phyloP scores from a whole-genome alignment of 1,139 yeast species.

The Geotrichum reessii region DNA sequence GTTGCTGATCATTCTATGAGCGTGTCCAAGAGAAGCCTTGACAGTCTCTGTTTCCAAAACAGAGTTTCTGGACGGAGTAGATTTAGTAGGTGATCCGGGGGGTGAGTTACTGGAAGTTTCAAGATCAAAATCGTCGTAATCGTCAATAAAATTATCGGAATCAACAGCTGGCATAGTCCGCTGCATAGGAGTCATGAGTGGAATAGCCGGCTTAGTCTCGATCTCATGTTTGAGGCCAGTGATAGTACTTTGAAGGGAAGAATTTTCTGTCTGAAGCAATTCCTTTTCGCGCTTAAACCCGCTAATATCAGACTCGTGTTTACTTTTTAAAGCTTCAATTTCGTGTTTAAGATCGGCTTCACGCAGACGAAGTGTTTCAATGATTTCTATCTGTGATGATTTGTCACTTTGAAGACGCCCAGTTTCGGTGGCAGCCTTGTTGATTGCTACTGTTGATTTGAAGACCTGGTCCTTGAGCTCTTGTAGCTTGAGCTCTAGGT shows the following conservation, averaged over 20 bases:
- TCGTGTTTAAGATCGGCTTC: constrained; percentile 30
- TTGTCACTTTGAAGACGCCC: constrained; percentile 27
- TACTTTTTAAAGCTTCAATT: constrained; percentile 26
- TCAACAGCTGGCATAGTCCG: constrained; percentile 10
- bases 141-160: constrained; percentile 24
- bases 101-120: constrained; percentile 36
- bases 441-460: constrained; percentile 26
- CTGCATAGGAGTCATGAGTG: constrained; percentile 26
- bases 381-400: constrained; percentile 31
- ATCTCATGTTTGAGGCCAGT: constrained; percentile 22
- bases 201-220: constrained; percentile 10
- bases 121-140: constrained; percentile 20
- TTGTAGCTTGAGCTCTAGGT: constrained; percentile 56
- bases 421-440: constrained; percentile 28
- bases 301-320: constrained; percentile 24
- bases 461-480: constrained; percentile 44
- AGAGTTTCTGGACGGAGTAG: constrained; percentile 46
- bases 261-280: constrained; percentile 27
- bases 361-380: constrained; percentile 31
- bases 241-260: constrained; percentile 21
- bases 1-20: constrained; percentile 43
- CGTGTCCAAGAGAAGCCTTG: constrained; percentile 58
- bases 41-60: constrained; percentile 64
- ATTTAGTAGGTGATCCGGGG: constrained; percentile 41
- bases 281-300: constrained; percentile 25